These are phyloP conservation scores for Candida suzukii DNA, from an alignment of 805 yeast genomes.

Conservation along the genomic window DNA sequence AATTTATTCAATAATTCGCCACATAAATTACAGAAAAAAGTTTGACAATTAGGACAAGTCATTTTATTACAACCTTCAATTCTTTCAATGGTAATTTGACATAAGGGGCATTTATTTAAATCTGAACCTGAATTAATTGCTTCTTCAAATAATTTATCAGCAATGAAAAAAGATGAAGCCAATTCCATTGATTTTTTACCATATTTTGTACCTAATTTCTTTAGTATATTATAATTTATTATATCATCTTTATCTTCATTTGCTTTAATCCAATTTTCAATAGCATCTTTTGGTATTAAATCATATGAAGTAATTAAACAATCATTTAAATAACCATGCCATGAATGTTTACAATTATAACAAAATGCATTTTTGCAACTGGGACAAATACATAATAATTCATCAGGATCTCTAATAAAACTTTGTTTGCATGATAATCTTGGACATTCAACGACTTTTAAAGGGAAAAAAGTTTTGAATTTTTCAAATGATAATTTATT, in stretches of 20 bases:
- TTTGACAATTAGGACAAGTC: constrained; percentile 43
- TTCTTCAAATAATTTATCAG: constrained; percentile 40
- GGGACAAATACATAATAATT: constrained; percentile 41
- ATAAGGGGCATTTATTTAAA: constrained; percentile 45
- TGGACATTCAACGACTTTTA: constrained; percentile 45
- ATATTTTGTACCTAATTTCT: constrained; percentile 26
- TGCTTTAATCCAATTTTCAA: constrained; percentile 27
- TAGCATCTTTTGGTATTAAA: constrained; percentile 30
- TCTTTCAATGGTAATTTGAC: constrained; percentile 41
- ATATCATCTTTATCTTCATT: constrained; percentile 24
- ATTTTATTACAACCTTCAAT: constrained; percentile 62
- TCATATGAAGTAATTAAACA: constrained; percentile 29
- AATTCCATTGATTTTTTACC: constrained; percentile 36
- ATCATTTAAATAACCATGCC: constrained; percentile 48
- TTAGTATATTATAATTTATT: constrained; percentile 25
- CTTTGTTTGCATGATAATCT: constrained; percentile 34
- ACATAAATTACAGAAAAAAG: constrained; percentile 50
- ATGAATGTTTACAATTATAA: constrained; percentile 46
- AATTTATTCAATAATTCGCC: constrained; percentile 30
- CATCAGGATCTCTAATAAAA: constrained; percentile 41
- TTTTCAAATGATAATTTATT: constrained; percentile 33
- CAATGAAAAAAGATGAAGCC: constrained; percentile 36
- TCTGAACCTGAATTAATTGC: constrained; percentile 35
- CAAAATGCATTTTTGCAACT: constrained; percentile 50
- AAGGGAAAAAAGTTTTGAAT: constrained; percentile 38